A percentile compares a stretch with the other conserved stretches of the same genome.
phyloP scores from a whole-genome alignment of 2,329 filamentous ascomycete genomes.

The Pyricularia sp. region DNA sequence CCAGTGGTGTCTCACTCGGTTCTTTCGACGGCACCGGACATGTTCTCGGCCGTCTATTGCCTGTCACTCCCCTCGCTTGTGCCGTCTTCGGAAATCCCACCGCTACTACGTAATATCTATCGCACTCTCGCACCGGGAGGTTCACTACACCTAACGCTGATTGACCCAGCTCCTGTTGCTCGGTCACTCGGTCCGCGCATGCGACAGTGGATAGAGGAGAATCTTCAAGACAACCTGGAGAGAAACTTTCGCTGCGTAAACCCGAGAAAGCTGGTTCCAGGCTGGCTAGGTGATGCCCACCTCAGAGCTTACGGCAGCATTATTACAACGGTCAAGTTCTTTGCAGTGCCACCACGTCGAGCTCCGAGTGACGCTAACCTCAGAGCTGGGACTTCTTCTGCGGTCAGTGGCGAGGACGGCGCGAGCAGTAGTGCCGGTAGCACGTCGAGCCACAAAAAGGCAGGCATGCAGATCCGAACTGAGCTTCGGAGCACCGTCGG shows the following conservation, averaged over 20 bases:
- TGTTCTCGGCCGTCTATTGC: constrained; percentile 41
- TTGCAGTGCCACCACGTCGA: constrained; percentile 25
- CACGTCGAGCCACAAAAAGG: constrained; percentile 5
- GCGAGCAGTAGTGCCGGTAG: not conserved
- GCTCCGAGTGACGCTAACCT: not conserved
- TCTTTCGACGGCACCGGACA: constrained; percentile 27
- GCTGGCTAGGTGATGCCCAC: constrained; percentile 47
- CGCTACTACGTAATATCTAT: constrained; percentile 45
- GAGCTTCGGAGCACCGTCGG: constrained; percentile 44
- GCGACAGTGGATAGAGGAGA: constrained; percentile 50
- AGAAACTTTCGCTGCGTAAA: constrained; percentile 48
- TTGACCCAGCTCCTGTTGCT: constrained; percentile 51
- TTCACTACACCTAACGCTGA: constrained; percentile 47
- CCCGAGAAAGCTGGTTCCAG: constrained; percentile 47
- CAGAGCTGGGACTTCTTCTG: not conserved
- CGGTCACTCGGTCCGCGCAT: constrained; percentile 47
- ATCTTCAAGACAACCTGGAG: constrained; percentile 51
- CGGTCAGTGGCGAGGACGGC: not conserved
- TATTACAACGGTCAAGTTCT: constrained; percentile 37
- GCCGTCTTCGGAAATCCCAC: constrained; percentile 45
- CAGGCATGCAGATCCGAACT: constrained; percentile 25
- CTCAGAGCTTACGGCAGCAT: constrained; percentile 38
- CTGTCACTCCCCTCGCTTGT: constrained; percentile 48
- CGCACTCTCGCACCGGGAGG: constrained; percentile 46
- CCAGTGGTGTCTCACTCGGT: constrained; percentile 25